These are phyloP conservation scores for Liquidambar formosana DNA, from an alignment of 164 flowering plant genomes.

Conservation along the genomic window DNA sequence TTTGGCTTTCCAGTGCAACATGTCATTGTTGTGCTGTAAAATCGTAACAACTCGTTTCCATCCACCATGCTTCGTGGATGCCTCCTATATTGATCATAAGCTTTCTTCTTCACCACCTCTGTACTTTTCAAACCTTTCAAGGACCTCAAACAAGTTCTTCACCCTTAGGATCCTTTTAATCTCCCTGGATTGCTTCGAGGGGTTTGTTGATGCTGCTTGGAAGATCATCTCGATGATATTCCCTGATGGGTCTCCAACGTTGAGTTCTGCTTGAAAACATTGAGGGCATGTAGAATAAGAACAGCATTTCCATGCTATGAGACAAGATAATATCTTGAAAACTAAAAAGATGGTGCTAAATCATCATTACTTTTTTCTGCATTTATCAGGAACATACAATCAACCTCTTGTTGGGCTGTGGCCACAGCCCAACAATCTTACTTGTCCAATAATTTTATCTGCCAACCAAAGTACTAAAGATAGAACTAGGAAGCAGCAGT, in stretches of 20 bases:
- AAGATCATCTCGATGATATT: conserved; percentile 50
- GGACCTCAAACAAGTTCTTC: conserved; percentile 30
- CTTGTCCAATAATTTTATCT: no score
- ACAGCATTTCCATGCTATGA: not conserved
- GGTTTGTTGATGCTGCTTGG: conserved; percentile 25
- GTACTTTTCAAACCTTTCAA: conserved; percentile 42
- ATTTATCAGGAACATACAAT: no score
- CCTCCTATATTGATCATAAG: conserved; percentile 9
- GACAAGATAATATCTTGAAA: not conserved
- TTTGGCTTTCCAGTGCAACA: conserved; percentile 22
- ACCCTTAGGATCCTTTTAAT: conserved; percentile 42
- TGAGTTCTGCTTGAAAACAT: conserved; percentile 32
- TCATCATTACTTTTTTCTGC: no score
- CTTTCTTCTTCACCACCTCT: conserved; percentile 44
- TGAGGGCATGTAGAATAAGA: not conserved
- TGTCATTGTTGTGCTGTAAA: conserved; percentile 39
- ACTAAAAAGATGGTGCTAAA: not conserved
- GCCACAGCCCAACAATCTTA: no score
- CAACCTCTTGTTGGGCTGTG: no score
- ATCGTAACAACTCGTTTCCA: conserved; percentile 49
- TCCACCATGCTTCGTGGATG: conserved; percentile 50
- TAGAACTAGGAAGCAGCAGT: no score
- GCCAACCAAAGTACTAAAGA: no score
- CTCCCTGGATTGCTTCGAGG: conserved; percentile 22
- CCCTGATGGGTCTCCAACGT: conserved; percentile 47